Base-by-base conservation (phyloP, 2,329 filamentous ascomycete species). In the Exserohilum rostratum region DNA sequence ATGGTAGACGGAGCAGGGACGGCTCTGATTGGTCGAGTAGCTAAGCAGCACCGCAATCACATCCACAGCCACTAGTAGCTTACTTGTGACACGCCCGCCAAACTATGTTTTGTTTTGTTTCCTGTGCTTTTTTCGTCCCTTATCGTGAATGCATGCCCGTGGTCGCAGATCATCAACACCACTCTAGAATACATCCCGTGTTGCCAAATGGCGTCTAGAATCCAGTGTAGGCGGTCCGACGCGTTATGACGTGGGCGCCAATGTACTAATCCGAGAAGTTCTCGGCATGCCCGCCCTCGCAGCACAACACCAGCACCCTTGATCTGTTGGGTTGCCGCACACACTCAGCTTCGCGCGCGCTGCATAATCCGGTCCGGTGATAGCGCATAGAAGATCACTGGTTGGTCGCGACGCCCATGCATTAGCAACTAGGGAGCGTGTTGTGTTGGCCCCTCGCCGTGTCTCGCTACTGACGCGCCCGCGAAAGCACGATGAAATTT, bases 401-500 rank as follows among this genome's bases (percentile, higher is more conserved):
- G 18, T 18, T 33, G 13, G n/a, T 34, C 20, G 43, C 9, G 35
- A 17, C 27, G 17, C 50, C 25, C 37, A 47, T 51, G 55, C 15
- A 17, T 27, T 20, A 31, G 33, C 30, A 15, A 45, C 4, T 25
- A 25, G 4, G 9, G 18, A 34, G 34, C 46, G 39, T 46, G 55
- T 38, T 27, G 22, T 34, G 31, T 31, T 42, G 22, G n/a, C 6
- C n/a, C 20, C 22, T 29, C 27, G 9, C 6, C 22, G 15, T 38
- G 34, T 39, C 30, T 42, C 31, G 53, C 35, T 31, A 33, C 50
- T 50, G 46, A 62, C 58, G 58, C 58, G 58, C 47, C 48, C 12
- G 37, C 53, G 11, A 38, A 35, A 43, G 48, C 50, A 50, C 20
- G 30, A 86, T 86, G 84, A 86, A 86, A 75, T 86, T 86, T 68